Evolutionary conservation across 305 asterid genomes (phyloP).

Genomic region (Solanum hybrid): DNA sequence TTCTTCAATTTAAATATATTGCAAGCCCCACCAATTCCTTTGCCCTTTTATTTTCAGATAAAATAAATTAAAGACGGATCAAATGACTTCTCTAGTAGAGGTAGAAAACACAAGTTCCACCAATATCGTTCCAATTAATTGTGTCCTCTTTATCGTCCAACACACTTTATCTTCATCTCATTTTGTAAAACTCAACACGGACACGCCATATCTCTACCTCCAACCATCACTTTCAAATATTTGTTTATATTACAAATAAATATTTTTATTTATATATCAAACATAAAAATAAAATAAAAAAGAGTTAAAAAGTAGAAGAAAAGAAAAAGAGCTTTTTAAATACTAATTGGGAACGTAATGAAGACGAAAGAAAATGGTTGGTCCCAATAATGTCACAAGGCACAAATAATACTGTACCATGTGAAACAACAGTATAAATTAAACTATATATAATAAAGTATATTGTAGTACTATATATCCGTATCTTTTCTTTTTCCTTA

Average conservation of each 20-base stretch:
- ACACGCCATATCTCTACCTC: not conserved
- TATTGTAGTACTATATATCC: not conserved
- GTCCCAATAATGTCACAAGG: slow-evolving; percentile 1
- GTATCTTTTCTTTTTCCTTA: not conserved
- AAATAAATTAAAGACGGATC: not conserved
- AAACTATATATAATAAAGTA: not conserved
- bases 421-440: slow-evolving; percentile 26
- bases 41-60: not conserved
- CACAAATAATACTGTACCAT: slow-evolving; percentile 16
- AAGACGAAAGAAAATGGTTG: not conserved
- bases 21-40: not conserved
- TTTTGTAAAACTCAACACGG: not conserved
- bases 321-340: not conserved
- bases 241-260: not conserved
- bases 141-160: not conserved
- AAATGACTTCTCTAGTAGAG: not conserved
- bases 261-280: not conserved
- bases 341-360: not conserved
- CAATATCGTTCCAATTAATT: not conserved
- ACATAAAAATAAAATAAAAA: not conserved
- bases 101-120: not conserved
- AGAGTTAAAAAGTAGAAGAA: not conserved
- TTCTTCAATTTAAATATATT: not conserved
- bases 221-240: not conserved
- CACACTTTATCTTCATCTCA: not conserved